A percentile compares a stretch with the other conserved stretches of the same genome.
phyloP scores from a whole-genome alignment of 768 basidiomycete species.

The Crepidotus variabilis region DNA sequence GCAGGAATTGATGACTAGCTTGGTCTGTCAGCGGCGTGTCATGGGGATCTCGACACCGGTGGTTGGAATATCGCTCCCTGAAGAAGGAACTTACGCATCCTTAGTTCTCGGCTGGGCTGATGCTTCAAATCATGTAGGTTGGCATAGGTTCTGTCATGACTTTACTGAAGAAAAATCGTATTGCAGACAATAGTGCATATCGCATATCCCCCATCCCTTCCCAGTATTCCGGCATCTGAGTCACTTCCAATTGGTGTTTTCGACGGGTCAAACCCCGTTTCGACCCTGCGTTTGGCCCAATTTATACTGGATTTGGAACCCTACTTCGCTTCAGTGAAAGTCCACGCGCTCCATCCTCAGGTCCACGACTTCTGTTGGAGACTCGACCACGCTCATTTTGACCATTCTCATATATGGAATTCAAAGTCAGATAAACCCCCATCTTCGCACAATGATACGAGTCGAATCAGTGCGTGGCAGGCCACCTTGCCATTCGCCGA shows the following conservation, averaged over 20 bases:
- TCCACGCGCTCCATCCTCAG: neutral
- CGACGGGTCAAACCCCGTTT: neutral
- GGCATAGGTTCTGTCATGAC: neutral
- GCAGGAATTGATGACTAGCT: conserved; percentile 2
- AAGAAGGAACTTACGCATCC: neutral
- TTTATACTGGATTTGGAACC: neutral
- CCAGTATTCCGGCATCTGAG: neutral
- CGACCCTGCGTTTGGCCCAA: conserved; percentile 1
- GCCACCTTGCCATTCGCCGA: neutral
- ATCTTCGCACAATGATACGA: neutral
- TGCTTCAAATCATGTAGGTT: neutral
- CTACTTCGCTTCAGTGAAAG: neutral
- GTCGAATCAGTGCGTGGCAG: neutral
- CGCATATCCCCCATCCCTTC: neutral
- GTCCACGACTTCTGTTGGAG: neutral
- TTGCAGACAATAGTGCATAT: neutral
- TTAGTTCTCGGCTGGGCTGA: neutral
- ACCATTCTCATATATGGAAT: neutral
- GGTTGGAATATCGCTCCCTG: conserved; percentile 1
- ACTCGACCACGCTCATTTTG: neutral
- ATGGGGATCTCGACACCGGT: conserved; percentile 4
- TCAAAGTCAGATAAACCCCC: neutral
- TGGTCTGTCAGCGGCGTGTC: conserved; percentile 5
- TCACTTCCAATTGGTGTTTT: neutral
- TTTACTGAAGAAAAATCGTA: neutral